Base-by-base conservation (phyloP, 306 rosid species). In the Fagus sylvatica region DNA sequence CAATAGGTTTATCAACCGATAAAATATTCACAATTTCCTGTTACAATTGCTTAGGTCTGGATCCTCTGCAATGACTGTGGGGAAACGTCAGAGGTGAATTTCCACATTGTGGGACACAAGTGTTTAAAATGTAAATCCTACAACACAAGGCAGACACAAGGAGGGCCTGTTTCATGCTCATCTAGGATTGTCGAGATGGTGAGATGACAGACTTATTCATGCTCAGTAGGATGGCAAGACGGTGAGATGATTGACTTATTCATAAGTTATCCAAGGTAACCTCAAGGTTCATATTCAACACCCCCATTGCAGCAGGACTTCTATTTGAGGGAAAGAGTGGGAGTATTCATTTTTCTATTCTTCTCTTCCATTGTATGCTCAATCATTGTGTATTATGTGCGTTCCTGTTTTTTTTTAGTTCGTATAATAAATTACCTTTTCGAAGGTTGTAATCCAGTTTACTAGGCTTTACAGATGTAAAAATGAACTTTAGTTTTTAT, bases 1-100 rank as follows among this genome's bases (percentile, higher is more conserved):
- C 51, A 46, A 10, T 46, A 46, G 51, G 51, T 46, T 46, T 46
- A 46, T 16, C 42, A 46, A 53, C 13, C 16, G 34, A 8, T 53
- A 4, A 11, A 16, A 55, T 13, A 36, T 15, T 43, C 62, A 12
- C 2, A 15, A 46, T 3, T 30, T 33, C 2, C 33, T 32, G 19
- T 60, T 34, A n/a, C 65, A 60, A 33, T 70, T 78, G 66, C 12
- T 37, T 19, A 92, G 97, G 90, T 90, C 53, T 87, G 90, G 90
- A 90, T 90, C 49, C 94, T 92, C 2, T 92, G 97, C 82, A 90
- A 92, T 32, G 97, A 92, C 51, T 92, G 95, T 16, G 88, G 93
- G 22, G 86, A 87, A 81, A 84, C 76, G 16, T 84, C 89, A 3
- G 91, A 90, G 84, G 94, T 85, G 10, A 79, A 34, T 41, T 92